A percentile compares a stretch with the other conserved stretches of the same genome.
Conservation (phyloP, 2,329 filamentous ascomycete genomes). For the Alternaria ethzedia region DNA sequence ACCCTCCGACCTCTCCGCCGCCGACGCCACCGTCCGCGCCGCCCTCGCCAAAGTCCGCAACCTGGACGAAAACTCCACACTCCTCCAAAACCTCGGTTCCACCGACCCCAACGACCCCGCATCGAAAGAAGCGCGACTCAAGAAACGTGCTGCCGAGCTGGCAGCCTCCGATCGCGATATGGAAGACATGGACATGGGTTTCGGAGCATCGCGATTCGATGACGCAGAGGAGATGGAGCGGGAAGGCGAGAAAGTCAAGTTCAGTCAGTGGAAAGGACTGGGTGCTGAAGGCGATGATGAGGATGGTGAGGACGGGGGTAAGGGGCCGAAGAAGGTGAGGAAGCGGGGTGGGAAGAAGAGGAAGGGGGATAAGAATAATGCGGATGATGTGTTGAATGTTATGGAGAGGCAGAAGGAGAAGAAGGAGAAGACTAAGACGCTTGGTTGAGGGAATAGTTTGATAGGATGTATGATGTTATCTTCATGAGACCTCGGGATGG, state of each 20-base stretch:
- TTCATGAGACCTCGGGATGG: not conserved
- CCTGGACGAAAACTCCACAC: conserved; percentile 54
- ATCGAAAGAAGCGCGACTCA: conserved; percentile 71
- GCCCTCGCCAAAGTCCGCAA: conserved; percentile 79
- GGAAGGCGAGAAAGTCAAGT: conserved; percentile 65
- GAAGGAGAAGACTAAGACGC: conserved; percentile 39
- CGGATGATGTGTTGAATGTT: conserved; percentile 78
- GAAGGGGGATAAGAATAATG: conserved; percentile 80
- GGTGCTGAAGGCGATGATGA: conserved; percentile 60
- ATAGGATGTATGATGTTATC: not conserved
- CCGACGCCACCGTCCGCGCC: conserved; percentile 81
- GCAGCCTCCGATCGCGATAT: conserved; percentile 76
- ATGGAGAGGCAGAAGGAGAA: conserved; percentile 66
- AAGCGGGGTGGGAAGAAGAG: conserved; percentile 77
- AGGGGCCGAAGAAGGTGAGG: conserved; percentile 64
- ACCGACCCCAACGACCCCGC: conserved; percentile 35
- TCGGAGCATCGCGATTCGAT: conserved; percentile 84
- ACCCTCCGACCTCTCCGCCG: conserved; percentile 50
- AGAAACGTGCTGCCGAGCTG: conserved; percentile 69
- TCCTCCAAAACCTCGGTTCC: conserved; percentile 49
- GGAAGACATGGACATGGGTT: conserved; percentile 92
- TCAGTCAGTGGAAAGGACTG: conserved; percentile 67
- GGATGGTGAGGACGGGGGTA: conserved; percentile 53
- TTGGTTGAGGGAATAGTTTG: not conserved
- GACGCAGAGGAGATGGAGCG: conserved; percentile 84